A percentile compares a stretch with the other conserved stretches of the same genome.
These are phyloP conservation scores for Dimocarpus longan DNA, from an alignment of 345 rosid species.

Conservation along the genomic window DNA sequence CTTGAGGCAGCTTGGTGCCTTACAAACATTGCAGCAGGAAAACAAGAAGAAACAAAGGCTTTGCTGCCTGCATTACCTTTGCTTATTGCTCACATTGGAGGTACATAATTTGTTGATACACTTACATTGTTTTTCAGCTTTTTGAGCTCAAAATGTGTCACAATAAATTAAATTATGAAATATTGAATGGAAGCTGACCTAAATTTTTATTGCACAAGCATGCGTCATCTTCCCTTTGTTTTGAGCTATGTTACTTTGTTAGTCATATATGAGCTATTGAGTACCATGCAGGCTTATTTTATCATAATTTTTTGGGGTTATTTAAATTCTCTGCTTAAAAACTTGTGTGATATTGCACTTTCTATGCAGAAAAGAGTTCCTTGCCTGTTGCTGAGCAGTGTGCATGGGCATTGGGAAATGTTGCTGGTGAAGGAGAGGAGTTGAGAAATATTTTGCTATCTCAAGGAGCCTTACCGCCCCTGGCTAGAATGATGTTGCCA, in stretches of 20 bases:
- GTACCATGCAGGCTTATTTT: neutral
- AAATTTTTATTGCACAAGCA: neutral
- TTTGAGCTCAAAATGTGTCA: neutral
- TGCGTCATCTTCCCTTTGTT: conserved; percentile 1
- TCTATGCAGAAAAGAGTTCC: conserved; percentile 77
- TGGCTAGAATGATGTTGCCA: conserved; percentile 96
- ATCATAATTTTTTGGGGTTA: neutral
- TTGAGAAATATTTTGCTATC: conserved; percentile 79
- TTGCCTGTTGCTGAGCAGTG: conserved; percentile 94
- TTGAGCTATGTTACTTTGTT: neutral
- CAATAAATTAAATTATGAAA: neutral
- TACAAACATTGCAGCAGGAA: conserved; percentile 96
- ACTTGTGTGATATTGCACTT: conserved; percentile 25
- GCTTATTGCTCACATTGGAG: conserved; percentile 96
- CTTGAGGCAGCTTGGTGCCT: conserved; percentile 99
- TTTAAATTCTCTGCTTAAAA: conserved; percentile 8
- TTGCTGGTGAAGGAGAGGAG: conserved; percentile 97
- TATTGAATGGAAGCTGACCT: neutral
- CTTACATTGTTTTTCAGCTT: neutral
- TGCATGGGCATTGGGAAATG: conserved; percentile 98
- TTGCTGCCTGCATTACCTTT: conserved; percentile 81
- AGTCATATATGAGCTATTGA: neutral
- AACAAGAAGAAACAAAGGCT: conserved; percentile 91
- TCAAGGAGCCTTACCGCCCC: conserved; percentile 89
- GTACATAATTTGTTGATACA: conserved; percentile 38